Conservation (phyloP, 768 basidiomycete species). For the Filobasidium wieringae region DNA sequence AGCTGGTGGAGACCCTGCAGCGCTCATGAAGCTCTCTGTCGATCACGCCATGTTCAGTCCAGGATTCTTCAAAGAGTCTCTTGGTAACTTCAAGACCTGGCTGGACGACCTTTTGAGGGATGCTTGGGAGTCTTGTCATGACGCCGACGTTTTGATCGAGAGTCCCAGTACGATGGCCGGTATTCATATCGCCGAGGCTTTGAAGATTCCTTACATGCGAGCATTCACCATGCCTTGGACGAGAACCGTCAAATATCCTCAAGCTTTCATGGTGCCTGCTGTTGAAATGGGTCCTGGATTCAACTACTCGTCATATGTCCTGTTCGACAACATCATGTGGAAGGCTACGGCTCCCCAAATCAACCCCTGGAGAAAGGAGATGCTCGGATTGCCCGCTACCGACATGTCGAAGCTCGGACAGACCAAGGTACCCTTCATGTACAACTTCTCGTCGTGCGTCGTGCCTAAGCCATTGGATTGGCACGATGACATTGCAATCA, state of each 20-base stretch:
- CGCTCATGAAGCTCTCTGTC: conserved; percentile 53
- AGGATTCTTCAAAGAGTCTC: conserved; percentile 55
- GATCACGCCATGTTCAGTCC: conserved; percentile 56
- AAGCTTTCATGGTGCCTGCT: conserved; percentile 52
- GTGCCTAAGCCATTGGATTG: conserved; percentile 62
- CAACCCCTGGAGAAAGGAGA: conserved; percentile 53
- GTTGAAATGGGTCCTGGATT: conserved; percentile 52
- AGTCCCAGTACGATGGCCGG: conserved; percentile 60
- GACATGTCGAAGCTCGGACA: conserved; percentile 53
- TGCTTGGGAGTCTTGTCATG: conserved; percentile 53
- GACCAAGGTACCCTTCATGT: conserved; percentile 43
- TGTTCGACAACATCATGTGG: conserved; percentile 60
- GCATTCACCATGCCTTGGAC: conserved; percentile 40
- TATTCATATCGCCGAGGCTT: conserved; percentile 59
- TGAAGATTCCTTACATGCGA: conserved; percentile 55
- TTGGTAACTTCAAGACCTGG: conserved; percentile 54
- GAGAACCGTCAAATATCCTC: conserved; percentile 51
- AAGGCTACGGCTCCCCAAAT: conserved; percentile 54
- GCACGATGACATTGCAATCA: conserved; percentile 50
- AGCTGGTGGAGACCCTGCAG: conserved; percentile 59
- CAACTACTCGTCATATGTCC: conserved; percentile 48
- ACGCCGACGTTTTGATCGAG: conserved; percentile 57
- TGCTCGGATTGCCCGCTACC: conserved; percentile 46
- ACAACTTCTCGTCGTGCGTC: conserved; percentile 58
- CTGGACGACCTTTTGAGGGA: conserved; percentile 48